A percentile compares a stretch with the other conserved stretches of the same genome.
Conservation (phyloP, 495 filamentous ascomycete species). For the Cladorrhinum samala region DNA sequence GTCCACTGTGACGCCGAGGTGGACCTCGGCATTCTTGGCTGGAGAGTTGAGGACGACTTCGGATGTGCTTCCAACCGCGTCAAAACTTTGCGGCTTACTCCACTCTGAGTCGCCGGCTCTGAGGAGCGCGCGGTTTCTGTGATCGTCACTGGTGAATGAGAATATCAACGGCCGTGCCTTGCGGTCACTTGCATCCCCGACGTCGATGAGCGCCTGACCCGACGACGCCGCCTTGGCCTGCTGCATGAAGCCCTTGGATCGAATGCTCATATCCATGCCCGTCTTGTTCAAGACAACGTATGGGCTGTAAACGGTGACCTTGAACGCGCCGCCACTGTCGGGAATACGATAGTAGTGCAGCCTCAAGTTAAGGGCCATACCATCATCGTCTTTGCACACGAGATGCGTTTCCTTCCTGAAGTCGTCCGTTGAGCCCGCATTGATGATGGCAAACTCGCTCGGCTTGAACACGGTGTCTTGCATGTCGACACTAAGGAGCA, state of each 20-base stretch:
- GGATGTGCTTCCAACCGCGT: constrained; percentile 90
- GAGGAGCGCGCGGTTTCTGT: constrained; percentile 78
- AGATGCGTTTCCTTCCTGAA: constrained; percentile 76
- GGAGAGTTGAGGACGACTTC: constrained; percentile 75
- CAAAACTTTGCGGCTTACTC: constrained; percentile 97
- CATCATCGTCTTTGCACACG: constrained; percentile 76
- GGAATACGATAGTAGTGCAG: constrained; percentile 92
- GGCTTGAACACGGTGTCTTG: constrained; percentile 91
- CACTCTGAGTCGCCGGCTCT: constrained; percentile 84
- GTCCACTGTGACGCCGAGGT: constrained; percentile 79
- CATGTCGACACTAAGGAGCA: constrained; percentile 89
- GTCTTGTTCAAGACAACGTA: constrained; percentile 96
- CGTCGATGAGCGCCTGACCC: constrained; percentile 53
- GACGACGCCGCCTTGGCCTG: constrained; percentile 75
- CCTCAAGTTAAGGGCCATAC: constrained; percentile 69
- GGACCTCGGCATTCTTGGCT: constrained; percentile 69
- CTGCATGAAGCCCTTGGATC: constrained; percentile 81
- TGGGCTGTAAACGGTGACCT: constrained; percentile 85
- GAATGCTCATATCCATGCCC: constrained; percentile 79
- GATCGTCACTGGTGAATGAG: constrained; percentile 79
- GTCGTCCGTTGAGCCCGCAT: constrained; percentile 79
- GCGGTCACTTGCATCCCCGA: constrained; percentile 33
- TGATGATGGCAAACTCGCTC: constrained; percentile 95
- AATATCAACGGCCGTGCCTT: constrained; percentile 92
- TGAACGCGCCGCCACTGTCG: constrained; percentile 92